Evolutionary conservation across 352 stramenopile species (phyloP), one percentile per base, ranked within the genome.

Genomic region (Globisporangium echinulatum): DNA sequence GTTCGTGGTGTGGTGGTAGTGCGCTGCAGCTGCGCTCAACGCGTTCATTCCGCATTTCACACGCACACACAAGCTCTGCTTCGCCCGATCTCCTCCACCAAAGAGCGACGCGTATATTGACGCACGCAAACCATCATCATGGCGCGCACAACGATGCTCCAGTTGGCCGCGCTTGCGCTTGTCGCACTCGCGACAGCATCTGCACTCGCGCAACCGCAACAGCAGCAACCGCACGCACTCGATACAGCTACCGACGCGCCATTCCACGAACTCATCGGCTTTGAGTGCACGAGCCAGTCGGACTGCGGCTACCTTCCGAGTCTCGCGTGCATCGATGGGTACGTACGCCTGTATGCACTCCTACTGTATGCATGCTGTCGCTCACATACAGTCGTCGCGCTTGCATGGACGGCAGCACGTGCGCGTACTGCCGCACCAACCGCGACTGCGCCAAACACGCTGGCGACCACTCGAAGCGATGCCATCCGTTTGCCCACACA

Each of bases 241-340:
- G 15, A 9, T 5, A 33, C 46, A 11, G 44, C 44, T 13, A 25
- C 56, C 13, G 53, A 50, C 8, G 54, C 52, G 44, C 61, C 63
- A 25, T 79, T 77, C 61, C 54, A 67, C 47, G 69, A 85, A 4
- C 61, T 58, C 9, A 46, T 85, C 40, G 79, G 81, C 1, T 15
- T 86, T 3, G 42, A 62, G 11, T 94, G 85, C 69, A 60, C 67
- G 1, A 54, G 63, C 33, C 74, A 72, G 36, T 62, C 59, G 5
- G 82, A 94, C 65, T 94, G 85, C 54, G 85, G 85, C 65, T 89
- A 87, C 54, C 60, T 94, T 9, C 85, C 82, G 5, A 79, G 79
- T 3, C 68, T 92, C 25, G 80, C 82, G 15, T 94, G 85, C 53
- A 66, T 90, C 42, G 59, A 79, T 15, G 62, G 74, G 82, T 92